Evolutionary conservation across 139 green algal genomes (phyloP).

Genomic region (Klebsormidium nitens): DNA sequence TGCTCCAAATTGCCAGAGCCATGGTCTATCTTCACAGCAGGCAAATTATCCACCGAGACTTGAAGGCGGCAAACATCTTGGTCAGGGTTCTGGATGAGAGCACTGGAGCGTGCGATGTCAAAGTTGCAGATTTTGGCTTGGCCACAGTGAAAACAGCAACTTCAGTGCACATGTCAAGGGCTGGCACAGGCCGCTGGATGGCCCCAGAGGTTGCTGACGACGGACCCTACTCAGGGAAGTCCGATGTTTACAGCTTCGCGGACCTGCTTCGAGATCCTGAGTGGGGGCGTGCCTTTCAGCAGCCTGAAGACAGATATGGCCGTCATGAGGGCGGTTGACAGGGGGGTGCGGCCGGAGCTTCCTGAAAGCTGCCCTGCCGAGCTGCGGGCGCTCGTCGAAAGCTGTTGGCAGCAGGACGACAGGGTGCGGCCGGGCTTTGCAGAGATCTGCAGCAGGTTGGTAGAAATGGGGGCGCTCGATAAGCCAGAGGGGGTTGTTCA

Average conservation of each 20-base stretch:
- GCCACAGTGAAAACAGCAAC: slow-evolving; percentile 58
- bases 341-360: too few relatives aligned
- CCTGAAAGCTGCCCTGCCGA: too few relatives aligned
- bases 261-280: slow-evolving; percentile 12
- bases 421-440: too few relatives aligned
- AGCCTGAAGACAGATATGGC: not conserved
- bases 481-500: too few relatives aligned
- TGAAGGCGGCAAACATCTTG: slow-evolving; percentile 95
- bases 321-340: too few relatives aligned
- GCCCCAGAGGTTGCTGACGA: slow-evolving; percentile 30
- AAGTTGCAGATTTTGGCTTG: slow-evolving; percentile 91
- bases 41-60: slow-evolving; percentile 54
- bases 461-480: too few relatives aligned
- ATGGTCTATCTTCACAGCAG: slow-evolving; percentile 23
- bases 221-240: slow-evolving; percentile 8
- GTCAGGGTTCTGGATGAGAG: slow-evolving; percentile 76
- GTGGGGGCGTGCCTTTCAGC: not conserved
- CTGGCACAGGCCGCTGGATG: slow-evolving; percentile 28
- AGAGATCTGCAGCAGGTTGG: too few relatives aligned
- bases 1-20: slow-evolving; percentile 5
- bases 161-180: too few relatives aligned
- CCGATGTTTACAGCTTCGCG: slow-evolving; percentile 29
- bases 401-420: too few relatives aligned
- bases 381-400: too few relatives aligned
- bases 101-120: slow-evolving; percentile 47